Conservation (phyloP, 768 basidiomycete species). For the Strobilomyces confusus region DNA sequence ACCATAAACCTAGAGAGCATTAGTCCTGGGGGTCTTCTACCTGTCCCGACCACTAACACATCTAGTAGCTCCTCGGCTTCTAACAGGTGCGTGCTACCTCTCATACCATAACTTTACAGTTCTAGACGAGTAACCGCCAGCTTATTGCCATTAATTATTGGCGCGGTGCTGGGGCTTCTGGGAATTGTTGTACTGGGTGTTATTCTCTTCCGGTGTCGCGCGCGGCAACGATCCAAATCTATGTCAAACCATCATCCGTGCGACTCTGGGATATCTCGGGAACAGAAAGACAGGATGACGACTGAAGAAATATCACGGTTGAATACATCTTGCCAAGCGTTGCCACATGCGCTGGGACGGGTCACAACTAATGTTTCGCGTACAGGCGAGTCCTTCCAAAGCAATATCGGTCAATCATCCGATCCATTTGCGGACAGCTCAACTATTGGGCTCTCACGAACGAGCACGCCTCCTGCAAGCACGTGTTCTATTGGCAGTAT, state of each 20-base stretch:
- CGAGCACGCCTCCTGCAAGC: slow-evolving; percentile 1
- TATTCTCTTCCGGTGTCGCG: slow-evolving; percentile 1
- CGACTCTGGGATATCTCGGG: background rate
- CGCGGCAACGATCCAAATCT: background rate
- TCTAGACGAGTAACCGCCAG: slow-evolving; percentile 8
- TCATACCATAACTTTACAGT: background rate
- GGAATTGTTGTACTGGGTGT: slow-evolving; percentile 6
- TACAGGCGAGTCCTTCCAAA: slow-evolving; percentile 10
- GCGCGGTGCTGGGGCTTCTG: slow-evolving; percentile 4
- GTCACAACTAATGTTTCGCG: background rate
- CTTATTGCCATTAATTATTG: slow-evolving; percentile 10
- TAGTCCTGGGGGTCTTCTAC: background rate
- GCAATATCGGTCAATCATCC: slow-evolving; percentile 6
- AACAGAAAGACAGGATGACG: background rate
- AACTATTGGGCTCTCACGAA: slow-evolving; percentile 9
- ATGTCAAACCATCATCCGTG: background rate
- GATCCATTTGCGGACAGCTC: slow-evolving; percentile 17
- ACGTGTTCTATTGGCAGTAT: slow-evolving; percentile 5
- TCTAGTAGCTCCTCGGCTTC: background rate
- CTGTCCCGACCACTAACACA: slow-evolving; percentile 3
- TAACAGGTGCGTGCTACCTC: slow-evolving; percentile 10
- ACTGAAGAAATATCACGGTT: background rate
- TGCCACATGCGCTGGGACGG: background rate
- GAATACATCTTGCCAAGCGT: background rate
- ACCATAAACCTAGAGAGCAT: slow-evolving; percentile 1